A percentile compares a stretch with the other conserved stretches of the same genome.
Conservation (phyloP, 805 yeast genomes). For the Wickerhamiella galacta region DNA sequence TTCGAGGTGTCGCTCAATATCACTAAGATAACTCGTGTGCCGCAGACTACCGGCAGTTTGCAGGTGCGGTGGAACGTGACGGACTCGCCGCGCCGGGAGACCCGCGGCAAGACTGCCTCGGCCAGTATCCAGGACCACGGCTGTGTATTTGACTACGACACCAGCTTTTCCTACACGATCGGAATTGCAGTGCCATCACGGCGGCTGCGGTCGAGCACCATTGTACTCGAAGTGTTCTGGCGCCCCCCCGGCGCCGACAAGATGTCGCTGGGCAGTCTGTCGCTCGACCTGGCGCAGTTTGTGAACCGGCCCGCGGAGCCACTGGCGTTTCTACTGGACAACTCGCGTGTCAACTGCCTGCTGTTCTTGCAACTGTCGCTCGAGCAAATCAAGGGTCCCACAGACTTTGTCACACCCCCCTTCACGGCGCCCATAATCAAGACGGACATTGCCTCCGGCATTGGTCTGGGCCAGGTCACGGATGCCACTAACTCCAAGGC, state of each 20-base stretch:
- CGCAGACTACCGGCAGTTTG: conserved; percentile 57
- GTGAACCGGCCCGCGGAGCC: conserved; percentile 36
- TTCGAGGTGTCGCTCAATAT: conserved; percentile 44
- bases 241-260: conserved; percentile 26
- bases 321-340: conserved; percentile 46
- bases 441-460: conserved; percentile 22
- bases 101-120: conserved; percentile 30
- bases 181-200: conserved; percentile 22
- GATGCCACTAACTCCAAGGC: background rate
- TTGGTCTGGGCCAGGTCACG: background rate
- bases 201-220: conserved; percentile 23
- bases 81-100: conserved; percentile 32
- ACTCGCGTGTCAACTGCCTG: conserved; percentile 62
- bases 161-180: conserved; percentile 27
- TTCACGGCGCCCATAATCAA: conserved; percentile 35
- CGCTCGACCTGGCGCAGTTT: conserved; percentile 57
- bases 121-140: conserved; percentile 34
- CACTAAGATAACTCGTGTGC: conserved; percentile 65
- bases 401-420: conserved; percentile 24
- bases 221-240: conserved; percentile 31
- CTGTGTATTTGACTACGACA: conserved; percentile 32
- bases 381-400: conserved; percentile 28
- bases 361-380: conserved; percentile 33
- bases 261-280: conserved; percentile 45
- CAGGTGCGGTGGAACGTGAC: conserved; percentile 45